Base-by-base conservation (phyloP, 768 basidiomycete genomes). In the Solioccasus polychromus region DNA sequence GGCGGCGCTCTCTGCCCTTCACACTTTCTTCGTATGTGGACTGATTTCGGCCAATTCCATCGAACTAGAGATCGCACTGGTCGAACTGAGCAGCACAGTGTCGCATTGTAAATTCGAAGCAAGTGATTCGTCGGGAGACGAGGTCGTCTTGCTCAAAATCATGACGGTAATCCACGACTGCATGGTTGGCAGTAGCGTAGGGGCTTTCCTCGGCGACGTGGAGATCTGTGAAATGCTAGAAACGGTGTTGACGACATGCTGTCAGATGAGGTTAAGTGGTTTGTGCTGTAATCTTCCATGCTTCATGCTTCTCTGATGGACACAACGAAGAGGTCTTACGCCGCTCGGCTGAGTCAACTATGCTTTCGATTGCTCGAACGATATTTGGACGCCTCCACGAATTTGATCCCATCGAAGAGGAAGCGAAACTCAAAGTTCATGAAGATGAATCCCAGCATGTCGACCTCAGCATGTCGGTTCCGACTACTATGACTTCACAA, bases 141-240 rank as follows among this genome's bases (percentile, higher is more conserved):
- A 99, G 65, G 88, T 96, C 8, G 94, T 97, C 8, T 74, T 98
- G 7, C 76, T 95, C 52, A 89, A 84, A 64, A 92, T 98, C 48
- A 81, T 98, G 74, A 78, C 84, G 8, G 84, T 98, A 15, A 92
- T 95, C 42, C 82, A 90, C 50, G 82, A 88, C 52, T 86, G 88
- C 57, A 73, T 96, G 52, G 84, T 85, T 52, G 75, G 82, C 42
- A 67, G 62, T 46, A 70, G 67, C 45, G 80, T 90, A 23, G 86
- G 89, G 1, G 63, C 68, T n/a, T 72, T 74, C 9, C 75, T 98
- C 28, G 91, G 89, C 22, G 95, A 99, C 58, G 80, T 96, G 42
- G 92, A 93, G 62, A 85, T 98, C 14, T 99, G 96, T 62, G 96
- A 97, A 68, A 93, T 99, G 86, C 72, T 99, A 55, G 96, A 99